Conservation (phyloP, 169 alveolate species). For the Plasmodium berghei region DNA sequence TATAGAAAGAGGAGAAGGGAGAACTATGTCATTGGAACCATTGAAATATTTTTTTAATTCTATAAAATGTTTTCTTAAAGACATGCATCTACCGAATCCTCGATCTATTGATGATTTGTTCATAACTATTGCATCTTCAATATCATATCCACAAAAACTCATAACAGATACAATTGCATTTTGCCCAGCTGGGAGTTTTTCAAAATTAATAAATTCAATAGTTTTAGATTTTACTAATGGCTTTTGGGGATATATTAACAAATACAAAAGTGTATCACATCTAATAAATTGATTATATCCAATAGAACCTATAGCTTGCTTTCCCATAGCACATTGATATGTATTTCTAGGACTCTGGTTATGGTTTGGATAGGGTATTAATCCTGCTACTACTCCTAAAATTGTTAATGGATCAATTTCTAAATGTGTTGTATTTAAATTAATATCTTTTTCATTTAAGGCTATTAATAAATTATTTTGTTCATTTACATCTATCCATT, state of each 20-base stretch:
- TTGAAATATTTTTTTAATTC: constrained; percentile 87
- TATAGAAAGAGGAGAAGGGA: constrained; percentile 63
- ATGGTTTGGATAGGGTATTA: constrained; percentile 99
- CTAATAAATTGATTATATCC: constrained; percentile 96
- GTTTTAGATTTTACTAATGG: constrained; percentile 98
- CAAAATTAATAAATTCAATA: constrained; percentile 96
- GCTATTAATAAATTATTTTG: constrained; percentile 98
- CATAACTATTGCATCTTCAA: constrained; percentile 99
- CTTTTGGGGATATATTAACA: constrained; percentile 97
- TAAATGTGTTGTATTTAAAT: constrained; percentile 96
- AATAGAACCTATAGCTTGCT: constrained; percentile 99
- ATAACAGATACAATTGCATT: constrained; percentile 99
- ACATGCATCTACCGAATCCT: constrained; percentile 97
- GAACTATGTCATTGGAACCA: constrained; percentile 85
- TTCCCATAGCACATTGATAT: constrained; percentile 99
- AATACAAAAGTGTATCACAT: constrained; percentile 94
- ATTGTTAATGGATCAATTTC: constrained; percentile 98
- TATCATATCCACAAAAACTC: constrained; percentile 99
- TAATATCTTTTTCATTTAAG: constrained; percentile 91
- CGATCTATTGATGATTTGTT: constrained; percentile 98
- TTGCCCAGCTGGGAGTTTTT: constrained; percentile 99
- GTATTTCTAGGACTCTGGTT: constrained; percentile 99
- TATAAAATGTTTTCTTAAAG: constrained; percentile 84
- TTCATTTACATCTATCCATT: constrained; percentile 99
- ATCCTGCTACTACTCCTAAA: constrained; percentile 99